Conservation (phyloP, 2,329 filamentous ascomycete species). For the Alternaria sp. region DNA sequence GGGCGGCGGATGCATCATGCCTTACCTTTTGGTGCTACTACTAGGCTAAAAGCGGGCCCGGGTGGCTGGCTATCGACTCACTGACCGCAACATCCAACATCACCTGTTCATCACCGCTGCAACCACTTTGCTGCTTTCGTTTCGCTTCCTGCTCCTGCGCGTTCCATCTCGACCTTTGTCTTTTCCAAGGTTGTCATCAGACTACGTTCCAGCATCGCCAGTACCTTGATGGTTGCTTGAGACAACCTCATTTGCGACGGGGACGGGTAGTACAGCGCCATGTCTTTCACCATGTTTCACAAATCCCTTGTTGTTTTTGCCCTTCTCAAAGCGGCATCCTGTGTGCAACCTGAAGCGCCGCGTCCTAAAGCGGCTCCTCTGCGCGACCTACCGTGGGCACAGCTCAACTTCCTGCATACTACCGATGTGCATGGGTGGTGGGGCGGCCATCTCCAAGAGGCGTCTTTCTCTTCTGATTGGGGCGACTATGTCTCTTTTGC, state of each 20-base stretch:
- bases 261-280: not conserved
- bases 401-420: constrained; percentile 89
- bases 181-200: constrained; percentile 2
- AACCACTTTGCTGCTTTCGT: not conserved
- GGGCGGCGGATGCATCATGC: not conserved
- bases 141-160: not conserved
- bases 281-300: constrained; percentile 24
- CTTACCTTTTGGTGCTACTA: not conserved
- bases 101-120: not conserved
- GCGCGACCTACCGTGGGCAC: constrained; percentile 85
- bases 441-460: constrained; percentile 88
- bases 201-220: constrained; percentile 8
- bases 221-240: constrained; percentile 27
- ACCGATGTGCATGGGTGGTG: constrained; percentile 97
- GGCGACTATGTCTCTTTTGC: constrained; percentile 97
- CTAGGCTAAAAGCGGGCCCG: not conserved
- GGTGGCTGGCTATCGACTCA: not conserved
- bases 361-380: constrained; percentile 79
- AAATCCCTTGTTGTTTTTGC: constrained; percentile 16
- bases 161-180: not conserved
- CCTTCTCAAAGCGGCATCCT: constrained; percentile 52
- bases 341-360: constrained; percentile 79
- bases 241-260: not conserved
- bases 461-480: constrained; percentile 95
- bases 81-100: not conserved